These are phyloP conservation scores for Thalassiosira livingstoniorum DNA, from an alignment of 352 stramenopile species.

Conservation along the genomic window DNA sequence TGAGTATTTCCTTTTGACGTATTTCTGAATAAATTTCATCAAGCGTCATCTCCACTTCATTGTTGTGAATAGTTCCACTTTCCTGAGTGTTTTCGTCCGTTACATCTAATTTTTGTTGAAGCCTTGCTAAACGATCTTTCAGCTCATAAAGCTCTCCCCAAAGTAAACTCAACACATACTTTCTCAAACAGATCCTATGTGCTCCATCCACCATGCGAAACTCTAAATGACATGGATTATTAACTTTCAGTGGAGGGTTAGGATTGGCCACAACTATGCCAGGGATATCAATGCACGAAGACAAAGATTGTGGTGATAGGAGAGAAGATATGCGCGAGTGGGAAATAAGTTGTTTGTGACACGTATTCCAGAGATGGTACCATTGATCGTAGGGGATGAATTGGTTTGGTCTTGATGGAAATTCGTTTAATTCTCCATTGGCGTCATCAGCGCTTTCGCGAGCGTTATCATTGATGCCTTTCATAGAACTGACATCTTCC, in stretches of 20 bases:
- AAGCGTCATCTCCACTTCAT: no score
- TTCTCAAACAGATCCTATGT: conserved; percentile 58
- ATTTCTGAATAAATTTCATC: conserved; percentile 28
- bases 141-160: conserved; percentile 41
- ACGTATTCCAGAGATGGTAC: conserved; percentile 26
- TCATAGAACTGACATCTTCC: conserved; percentile 16
- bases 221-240: conserved; percentile 55
- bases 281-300: conserved; percentile 60
- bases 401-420: conserved; percentile 20
- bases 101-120: conserved; percentile 4
- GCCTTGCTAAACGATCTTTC: conserved; percentile 7
- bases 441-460: neutral
- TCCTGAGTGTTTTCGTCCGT: conserved; percentile 6
- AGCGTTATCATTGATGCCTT: neutral
- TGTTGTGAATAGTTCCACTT: neutral
- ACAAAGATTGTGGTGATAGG: neutral
- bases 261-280: conserved; percentile 47
- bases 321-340: conserved; percentile 20
- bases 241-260: conserved; percentile 37
- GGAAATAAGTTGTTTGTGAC: conserved; percentile 44
- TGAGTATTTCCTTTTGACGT: conserved; percentile 17
- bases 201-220: conserved; percentile 62
- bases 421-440: neutral
- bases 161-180: conserved; percentile 44
- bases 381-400: conserved; percentile 31